A percentile compares a stretch with the other conserved stretches of the same genome.
phyloP scores from a whole-genome alignment of 2,329 filamentous ascomycete genomes.

The Fusarium albosuccineum region DNA sequence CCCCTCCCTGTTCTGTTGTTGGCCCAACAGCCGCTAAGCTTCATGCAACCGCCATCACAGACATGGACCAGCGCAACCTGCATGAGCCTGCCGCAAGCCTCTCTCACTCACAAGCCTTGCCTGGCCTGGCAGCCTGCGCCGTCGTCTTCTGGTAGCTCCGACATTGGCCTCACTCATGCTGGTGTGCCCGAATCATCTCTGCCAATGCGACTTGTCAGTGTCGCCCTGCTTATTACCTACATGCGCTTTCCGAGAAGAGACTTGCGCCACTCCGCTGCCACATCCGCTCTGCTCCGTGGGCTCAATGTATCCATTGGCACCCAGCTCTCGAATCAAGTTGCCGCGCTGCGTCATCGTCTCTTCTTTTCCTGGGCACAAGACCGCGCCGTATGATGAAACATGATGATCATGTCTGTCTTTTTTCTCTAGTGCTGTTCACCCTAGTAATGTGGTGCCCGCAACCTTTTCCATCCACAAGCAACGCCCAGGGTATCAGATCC shows the following conservation, averaged over 20 bases:
- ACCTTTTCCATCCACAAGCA: constrained; percentile 18
- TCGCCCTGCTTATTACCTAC: constrained; percentile 17
- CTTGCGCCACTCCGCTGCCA: constrained; percentile 8
- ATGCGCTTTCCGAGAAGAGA: neutral
- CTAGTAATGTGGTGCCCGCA: constrained; percentile 17
- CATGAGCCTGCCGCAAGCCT: constrained; percentile 23
- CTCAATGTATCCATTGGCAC: no score
- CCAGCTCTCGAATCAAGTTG: no score
- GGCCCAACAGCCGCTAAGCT: constrained; percentile 34
- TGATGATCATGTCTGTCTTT: neutral
- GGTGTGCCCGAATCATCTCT: constrained; percentile 4
- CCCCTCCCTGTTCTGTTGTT: constrained; percentile 17
- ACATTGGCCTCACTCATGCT: constrained; percentile 9
- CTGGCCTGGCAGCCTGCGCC: neutral
- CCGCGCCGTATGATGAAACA: neutral
- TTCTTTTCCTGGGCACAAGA: neutral
- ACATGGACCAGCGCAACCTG: constrained; percentile 31
- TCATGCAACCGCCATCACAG: constrained; percentile 38
- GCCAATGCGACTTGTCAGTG: constrained; percentile 20
- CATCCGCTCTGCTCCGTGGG: neutral
- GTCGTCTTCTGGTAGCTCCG: neutral
- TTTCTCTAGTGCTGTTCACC: constrained; percentile 23
- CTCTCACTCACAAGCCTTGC: neutral
- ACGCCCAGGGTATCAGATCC: constrained; percentile 33
- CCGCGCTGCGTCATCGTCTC: neutral